Conservation (phyloP, 2,329 filamentous ascomycete species). For the Pseudogymnoascus sp. region DNA sequence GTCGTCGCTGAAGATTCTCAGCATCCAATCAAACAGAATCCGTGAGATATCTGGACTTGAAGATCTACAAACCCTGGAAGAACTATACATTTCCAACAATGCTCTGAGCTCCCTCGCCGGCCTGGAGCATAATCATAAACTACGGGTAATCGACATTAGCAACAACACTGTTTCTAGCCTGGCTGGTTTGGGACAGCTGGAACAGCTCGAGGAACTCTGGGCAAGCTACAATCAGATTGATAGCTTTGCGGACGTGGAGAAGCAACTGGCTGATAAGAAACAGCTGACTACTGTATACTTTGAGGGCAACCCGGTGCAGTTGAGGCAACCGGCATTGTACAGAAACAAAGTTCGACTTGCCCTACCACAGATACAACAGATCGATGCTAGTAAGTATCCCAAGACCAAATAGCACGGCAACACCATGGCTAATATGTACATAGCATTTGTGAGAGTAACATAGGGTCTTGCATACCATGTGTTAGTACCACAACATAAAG, state of each 20-base stretch:
- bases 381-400: constrained; percentile 82
- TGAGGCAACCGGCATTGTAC: constrained; percentile 72
- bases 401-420: background rate
- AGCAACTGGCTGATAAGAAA: constrained; percentile 69
- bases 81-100: constrained; percentile 95
- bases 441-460: constrained; percentile 28
- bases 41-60: constrained; percentile 67
- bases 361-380: constrained; percentile 81
- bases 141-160: constrained; percentile 80
- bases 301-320: constrained; percentile 86
- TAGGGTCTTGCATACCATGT: constrained; percentile 11
- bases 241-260: constrained; percentile 78
- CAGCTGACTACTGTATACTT: constrained; percentile 87
- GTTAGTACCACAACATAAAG: background rate
- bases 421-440: background rate
- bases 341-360: constrained; percentile 87
- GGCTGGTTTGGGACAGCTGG: constrained; percentile 60
- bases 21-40: constrained; percentile 92
- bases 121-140: constrained; percentile 56
- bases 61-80: constrained; percentile 70
- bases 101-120: constrained; percentile 71
- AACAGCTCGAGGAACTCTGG: constrained; percentile 82
- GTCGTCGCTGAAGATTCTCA: constrained; percentile 75
- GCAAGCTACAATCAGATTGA: constrained; percentile 78
- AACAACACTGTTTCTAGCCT: constrained; percentile 77